Evolutionary conservation across 192 early-diverging fungal genomes (phyloP).

Genomic region (Entophlyctis helioformis): DNA sequence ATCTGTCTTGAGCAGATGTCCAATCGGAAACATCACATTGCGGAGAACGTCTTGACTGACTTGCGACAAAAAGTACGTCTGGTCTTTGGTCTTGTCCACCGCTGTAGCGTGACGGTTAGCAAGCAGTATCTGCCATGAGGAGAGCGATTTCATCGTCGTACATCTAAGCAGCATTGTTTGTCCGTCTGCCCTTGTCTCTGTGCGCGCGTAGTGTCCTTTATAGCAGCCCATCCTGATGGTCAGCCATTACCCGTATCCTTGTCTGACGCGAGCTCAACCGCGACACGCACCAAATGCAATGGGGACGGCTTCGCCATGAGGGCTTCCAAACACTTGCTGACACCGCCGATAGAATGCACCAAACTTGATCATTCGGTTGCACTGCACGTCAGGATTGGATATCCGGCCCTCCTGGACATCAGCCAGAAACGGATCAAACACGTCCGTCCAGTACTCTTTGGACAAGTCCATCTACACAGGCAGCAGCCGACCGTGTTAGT

Average conservation of each 20-base stretch:
- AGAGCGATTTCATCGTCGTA: constrained; percentile 3
- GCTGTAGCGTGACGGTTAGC: constrained; percentile 13
- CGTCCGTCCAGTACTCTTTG: constrained; percentile 83
- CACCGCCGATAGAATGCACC: constrained; percentile 61
- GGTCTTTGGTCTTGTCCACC: constrained; percentile 71
- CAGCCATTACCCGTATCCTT: constrained; percentile 55
- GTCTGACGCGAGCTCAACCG: constrained; percentile 20
- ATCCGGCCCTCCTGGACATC: constrained; percentile 61
- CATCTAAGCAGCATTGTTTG: constrained; percentile 22
- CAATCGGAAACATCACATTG: constrained; percentile 71
- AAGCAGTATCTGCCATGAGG: neutral
- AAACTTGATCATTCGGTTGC: constrained; percentile 92
- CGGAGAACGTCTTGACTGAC: constrained; percentile 34
- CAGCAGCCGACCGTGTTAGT: neutral
- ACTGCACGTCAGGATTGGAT: constrained; percentile 87
- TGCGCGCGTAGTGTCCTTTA: constrained; percentile 55
- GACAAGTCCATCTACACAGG: constrained; percentile 54
- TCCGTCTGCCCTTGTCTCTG: constrained; percentile 7
- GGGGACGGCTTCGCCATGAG: neutral
- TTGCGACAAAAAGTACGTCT: constrained; percentile 82
- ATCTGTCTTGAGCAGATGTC: constrained; percentile 52
- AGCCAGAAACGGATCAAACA: constrained; percentile 71
- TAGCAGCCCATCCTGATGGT: no score
- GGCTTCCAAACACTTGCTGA: neutral
- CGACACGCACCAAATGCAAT: neutral